Conservation (phyloP, 2,329 filamentous ascomycete genomes). For the Talaromyces sp. region DNA sequence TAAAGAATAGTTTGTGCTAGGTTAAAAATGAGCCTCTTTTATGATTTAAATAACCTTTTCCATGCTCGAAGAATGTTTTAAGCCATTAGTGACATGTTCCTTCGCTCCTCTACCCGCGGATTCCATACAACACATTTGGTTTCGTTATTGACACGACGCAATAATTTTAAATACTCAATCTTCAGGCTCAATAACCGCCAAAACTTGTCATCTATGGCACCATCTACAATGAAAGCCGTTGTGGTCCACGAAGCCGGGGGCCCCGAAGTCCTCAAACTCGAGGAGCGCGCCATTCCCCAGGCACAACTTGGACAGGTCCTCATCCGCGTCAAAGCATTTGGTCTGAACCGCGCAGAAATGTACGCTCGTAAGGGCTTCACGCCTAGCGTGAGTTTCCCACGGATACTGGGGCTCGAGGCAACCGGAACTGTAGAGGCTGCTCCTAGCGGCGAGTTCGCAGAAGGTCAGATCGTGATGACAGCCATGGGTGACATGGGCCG, state of each 20-base stretch:
- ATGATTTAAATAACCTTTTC: too few relatives aligned
- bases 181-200: too few relatives aligned
- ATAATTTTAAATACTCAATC: too few relatives aligned
- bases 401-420: conserved; percentile 46
- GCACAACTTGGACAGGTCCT: conserved; percentile 35
- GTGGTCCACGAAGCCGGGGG: conserved; percentile 37
- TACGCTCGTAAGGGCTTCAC: conserved; percentile 43
- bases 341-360: conserved; percentile 43
- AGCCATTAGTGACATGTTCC: too few relatives aligned
- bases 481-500: conserved; percentile 47
- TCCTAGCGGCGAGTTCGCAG: conserved; percentile 28
- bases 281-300: conserved; percentile 33
- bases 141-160: too few relatives aligned
- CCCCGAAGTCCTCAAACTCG: conserved; percentile 36
- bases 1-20: too few relatives aligned
- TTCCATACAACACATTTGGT: too few relatives aligned
- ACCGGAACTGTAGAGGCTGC: conserved; percentile 35
- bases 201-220: neutral
- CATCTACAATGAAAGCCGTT: conserved; percentile 40
- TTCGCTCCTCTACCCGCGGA: too few relatives aligned
- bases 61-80: too few relatives aligned
- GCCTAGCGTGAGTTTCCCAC: conserved; percentile 36
- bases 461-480: conserved; percentile 40
- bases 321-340: conserved; percentile 39
- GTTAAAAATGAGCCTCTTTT: too few relatives aligned